These are phyloP conservation scores for Trichophyton benhamiae DNA, from an alignment of 2,329 filamentous ascomycete species.

Conservation along the genomic window DNA sequence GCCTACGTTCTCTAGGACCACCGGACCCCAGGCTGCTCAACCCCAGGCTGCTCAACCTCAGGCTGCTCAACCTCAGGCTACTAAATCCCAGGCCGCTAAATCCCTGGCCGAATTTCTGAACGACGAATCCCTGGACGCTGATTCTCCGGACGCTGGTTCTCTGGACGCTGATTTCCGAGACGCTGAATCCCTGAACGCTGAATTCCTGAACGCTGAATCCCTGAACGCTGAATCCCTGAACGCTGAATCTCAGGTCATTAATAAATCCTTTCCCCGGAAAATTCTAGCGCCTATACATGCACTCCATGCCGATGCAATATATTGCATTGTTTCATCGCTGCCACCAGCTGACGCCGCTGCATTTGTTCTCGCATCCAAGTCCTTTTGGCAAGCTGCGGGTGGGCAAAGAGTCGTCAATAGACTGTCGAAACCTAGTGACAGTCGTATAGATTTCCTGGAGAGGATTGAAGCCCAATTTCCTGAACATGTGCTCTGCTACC, in stretches of 20 bases:
- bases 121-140: no score
- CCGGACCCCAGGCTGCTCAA: no score
- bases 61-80: no score
- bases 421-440: not conserved
- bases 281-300: not conserved
- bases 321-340: not conserved
- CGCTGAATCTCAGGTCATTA: conserved; percentile 10
- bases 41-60: no score
- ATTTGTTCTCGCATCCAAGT: not conserved
- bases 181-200: no score
- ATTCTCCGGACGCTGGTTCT: no score
- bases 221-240: no score
- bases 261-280: not conserved
- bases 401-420: not conserved
- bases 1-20: no score
- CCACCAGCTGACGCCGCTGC: not conserved
- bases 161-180: no score
- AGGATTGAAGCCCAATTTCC: not conserved
- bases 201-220: no score
- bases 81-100: no score
- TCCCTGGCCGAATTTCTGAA: no score
- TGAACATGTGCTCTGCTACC: not conserved
- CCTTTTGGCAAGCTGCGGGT: not conserved
- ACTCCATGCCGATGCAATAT: not conserved
- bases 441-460: not conserved